Percentiles rank a stretch among this genome's conserved stretches.
phyloP scores from a whole-genome alignment of 495 filamentous ascomycete species.

The Peziza echinospora region DNA sequence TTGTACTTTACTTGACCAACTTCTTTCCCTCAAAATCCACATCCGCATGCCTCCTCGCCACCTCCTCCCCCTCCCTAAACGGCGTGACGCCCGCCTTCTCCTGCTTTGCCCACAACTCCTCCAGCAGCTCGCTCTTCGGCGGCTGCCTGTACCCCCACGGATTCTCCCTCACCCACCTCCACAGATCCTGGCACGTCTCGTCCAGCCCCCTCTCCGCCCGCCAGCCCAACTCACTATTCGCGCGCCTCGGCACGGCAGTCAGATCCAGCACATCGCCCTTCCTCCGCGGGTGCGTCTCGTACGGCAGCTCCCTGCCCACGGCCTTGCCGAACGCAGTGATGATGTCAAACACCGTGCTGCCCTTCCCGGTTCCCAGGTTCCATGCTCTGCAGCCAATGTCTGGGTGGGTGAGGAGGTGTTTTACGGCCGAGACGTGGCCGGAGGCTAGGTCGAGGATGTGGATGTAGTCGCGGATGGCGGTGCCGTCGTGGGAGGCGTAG shows the following conservation, averaged over 20 bases:
- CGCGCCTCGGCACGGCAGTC: constrained; percentile 71
- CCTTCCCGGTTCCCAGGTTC: constrained; percentile 92
- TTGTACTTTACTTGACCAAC: no score
- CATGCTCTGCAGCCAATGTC: constrained; percentile 87
- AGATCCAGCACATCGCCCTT: constrained; percentile 84
- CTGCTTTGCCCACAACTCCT: no score
- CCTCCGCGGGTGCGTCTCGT: constrained; percentile 64
- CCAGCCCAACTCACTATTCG: constrained; percentile 77
- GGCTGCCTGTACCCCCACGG: neutral
- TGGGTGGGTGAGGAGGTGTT: constrained; percentile 59
- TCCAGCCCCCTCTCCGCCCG: constrained; percentile 78
- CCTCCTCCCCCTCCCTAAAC: no score
- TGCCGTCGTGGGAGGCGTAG: constrained; percentile 69
- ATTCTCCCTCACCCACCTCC: constrained; percentile 42
- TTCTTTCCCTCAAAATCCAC: no score
- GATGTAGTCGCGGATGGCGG: constrained; percentile 49
- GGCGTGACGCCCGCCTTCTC: no score
- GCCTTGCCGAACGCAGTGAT: constrained; percentile 78
- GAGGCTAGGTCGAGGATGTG: constrained; percentile 78
- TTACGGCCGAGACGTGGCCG: constrained; percentile 77
- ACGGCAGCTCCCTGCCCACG: constrained; percentile 65
- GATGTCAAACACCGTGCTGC: constrained; percentile 92
- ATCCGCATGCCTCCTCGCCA: no score
- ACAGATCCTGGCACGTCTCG: constrained; percentile 80
- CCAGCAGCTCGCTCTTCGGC: no score